phyloP scores from a whole-genome alignment of 352 stramenopile genomes.

The Phytopythium boreale region DNA sequence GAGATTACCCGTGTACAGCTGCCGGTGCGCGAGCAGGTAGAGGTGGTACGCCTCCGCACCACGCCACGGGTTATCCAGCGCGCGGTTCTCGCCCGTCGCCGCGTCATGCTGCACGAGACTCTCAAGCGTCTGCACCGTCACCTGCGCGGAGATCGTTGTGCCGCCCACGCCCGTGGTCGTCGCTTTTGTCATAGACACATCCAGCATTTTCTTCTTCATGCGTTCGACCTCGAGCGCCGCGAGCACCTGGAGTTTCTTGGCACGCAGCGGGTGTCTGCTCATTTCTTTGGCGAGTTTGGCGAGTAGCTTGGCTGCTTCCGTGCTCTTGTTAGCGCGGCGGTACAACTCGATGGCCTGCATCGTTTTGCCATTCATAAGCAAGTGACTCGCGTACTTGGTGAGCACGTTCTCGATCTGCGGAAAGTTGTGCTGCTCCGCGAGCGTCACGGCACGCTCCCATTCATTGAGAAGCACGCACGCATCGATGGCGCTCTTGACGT shows the following conservation, averaged over 20 bases:
- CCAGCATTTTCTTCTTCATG: slow-evolving; percentile 89
- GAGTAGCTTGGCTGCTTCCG: slow-evolving; percentile 90
- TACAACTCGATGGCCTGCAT: slow-evolving; percentile 92
- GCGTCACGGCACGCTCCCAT: slow-evolving; percentile 87
- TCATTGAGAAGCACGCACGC: slow-evolving; percentile 92
- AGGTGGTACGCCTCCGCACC: slow-evolving; percentile 93
- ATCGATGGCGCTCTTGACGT: slow-evolving; percentile 92
- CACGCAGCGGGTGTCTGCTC: slow-evolving; percentile 77
- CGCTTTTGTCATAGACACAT: slow-evolving; percentile 66
- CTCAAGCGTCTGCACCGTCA: slow-evolving; percentile 90
- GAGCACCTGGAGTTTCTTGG: slow-evolving; percentile 94
- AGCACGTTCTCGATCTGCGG: slow-evolving; percentile 93
- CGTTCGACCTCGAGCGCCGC: slow-evolving; percentile 93
- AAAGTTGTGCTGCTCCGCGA: slow-evolving; percentile 92
- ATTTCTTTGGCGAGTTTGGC: slow-evolving; percentile 85
- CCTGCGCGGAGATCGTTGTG: slow-evolving; percentile 54
- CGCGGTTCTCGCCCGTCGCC: slow-evolving; percentile 73
- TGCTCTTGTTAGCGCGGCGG: slow-evolving; percentile 89
- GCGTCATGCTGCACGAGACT: slow-evolving; percentile 89
- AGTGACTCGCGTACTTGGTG: slow-evolving; percentile 84
- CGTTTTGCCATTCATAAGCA: slow-evolving; percentile 85
- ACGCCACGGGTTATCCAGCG: slow-evolving; percentile 92
- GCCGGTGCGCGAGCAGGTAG: slow-evolving; percentile 90
- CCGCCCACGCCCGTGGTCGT: slow-evolving; percentile 3
- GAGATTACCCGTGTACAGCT: slow-evolving; percentile 86